Percentiles rank a stretch among this genome's conserved stretches.
These are phyloP conservation scores for Hansenula sp. DNA, from an alignment of 1,139 yeast genomes.

Conservation along the genomic window DNA sequence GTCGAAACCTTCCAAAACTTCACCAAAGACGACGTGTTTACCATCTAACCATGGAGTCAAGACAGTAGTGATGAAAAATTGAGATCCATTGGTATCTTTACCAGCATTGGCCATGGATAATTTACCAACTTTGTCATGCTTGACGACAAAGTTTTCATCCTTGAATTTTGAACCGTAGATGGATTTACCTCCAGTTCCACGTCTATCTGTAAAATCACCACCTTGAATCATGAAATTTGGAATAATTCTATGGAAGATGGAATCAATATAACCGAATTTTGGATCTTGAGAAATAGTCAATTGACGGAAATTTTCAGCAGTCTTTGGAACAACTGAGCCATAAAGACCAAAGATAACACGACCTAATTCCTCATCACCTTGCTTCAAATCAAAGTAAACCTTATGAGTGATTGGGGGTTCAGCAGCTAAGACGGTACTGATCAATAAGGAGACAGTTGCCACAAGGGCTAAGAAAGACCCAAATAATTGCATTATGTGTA, in stretches of 20 bases:
- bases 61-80: slow-evolving; percentile 92
- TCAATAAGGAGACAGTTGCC: slow-evolving; percentile 9
- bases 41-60: slow-evolving; percentile 92
- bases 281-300: slow-evolving; percentile 49
- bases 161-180: slow-evolving; percentile 85
- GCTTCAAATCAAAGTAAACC: slow-evolving; percentile 83
- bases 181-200: slow-evolving; percentile 95
- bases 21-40: slow-evolving; percentile 94
- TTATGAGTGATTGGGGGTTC: slow-evolving; percentile 65
- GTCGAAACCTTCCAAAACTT: slow-evolving; percentile 84
- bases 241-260: slow-evolving; percentile 91
- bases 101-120: slow-evolving; percentile 97
- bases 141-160: slow-evolving; percentile 83
- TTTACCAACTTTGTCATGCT: slow-evolving; percentile 80
- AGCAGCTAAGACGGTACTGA: slow-evolving; percentile 21
- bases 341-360: slow-evolving; percentile 76
- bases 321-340: slow-evolving; percentile 89
- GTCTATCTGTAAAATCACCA: slow-evolving; percentile 91
- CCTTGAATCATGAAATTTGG: slow-evolving; percentile 96
- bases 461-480: slow-evolving; percentile 11
- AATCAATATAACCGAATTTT: slow-evolving; percentile 53
- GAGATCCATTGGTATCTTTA: slow-evolving; percentile 94
- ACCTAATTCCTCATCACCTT: slow-evolving; percentile 72
- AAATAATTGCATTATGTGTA: slow-evolving; percentile 9
- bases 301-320: slow-evolving; percentile 78